Base-by-base conservation (phyloP, 768 basidiomycete species). In the Auricularia auricula-judae region DNA sequence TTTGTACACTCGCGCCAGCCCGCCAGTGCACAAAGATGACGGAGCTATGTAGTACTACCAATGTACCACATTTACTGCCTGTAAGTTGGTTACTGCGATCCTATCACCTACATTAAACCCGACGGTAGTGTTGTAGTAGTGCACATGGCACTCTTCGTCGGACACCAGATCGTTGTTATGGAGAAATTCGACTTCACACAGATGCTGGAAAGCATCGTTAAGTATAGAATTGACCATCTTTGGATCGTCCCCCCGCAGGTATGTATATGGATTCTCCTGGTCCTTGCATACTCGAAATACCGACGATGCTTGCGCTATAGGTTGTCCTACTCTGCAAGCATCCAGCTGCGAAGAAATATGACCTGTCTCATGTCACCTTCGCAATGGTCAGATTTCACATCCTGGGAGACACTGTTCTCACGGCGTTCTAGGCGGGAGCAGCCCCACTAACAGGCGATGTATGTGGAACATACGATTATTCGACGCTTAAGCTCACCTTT, bases 311-410 rank as follows among this genome's bases (percentile, higher is more conserved):
- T 1, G 84, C 84, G 7, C 84, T 84, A 0, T 80, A 82, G 69
- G 75, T 82, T 18, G 78, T 86, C 12, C 74, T 85, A 1, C 71
- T 86, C 8, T 84, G 84, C 76, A 88, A 88, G 83, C 81, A 84
- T 70, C 78, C 83, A 39, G 79, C 74, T 3, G 77, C 79, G 18
- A 80, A 81, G 69, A 74, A 83, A 35, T 80, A 83, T 68, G 76
- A 82, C 66, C 71, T 86, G 11, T 75, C 74, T 39, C 77, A 74
- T 67, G 70, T 86, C 36, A 75, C 80, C 64, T 70, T 76, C 70
- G 77, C 82, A 61, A 81, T 85, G 80, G 75, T 59, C 3, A 21
- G 23, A 5, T 29, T 18, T 21, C 10, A 34, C 18, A 1, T 0
- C 8, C 23, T 56, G 12, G 12, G 14, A 21, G 1, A 21, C 56